Base-by-base conservation (phyloP, 345 rosid species). In the Hypericum androsaemum region DNA sequence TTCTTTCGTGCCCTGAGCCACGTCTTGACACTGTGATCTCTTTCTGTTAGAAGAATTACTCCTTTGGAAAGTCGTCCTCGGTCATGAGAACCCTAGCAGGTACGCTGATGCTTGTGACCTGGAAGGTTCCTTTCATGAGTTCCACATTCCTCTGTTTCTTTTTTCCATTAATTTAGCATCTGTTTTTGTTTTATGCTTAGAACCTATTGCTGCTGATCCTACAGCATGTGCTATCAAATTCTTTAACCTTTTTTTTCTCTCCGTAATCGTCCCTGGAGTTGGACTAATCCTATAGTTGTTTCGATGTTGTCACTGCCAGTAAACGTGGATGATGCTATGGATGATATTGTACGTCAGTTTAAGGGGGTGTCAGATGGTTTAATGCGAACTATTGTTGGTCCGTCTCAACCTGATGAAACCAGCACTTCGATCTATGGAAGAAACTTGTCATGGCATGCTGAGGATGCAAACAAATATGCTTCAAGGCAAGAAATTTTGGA, bases 241-340 rank as follows among this genome's bases (percentile, higher is more conserved):
- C 32, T 22, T 22, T 22, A 22, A 4, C 32, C 32, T 22, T 22
- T 1, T 22, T 22, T 22, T 22, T 22, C n/a, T 22, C 32, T 22
- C 32, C 32, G 32, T 22, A 4, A 1, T 22, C 4, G 32, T 1
- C 32, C 32, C 32, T 22, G 32, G 32, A 22, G 32, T 46, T 32
- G 10, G 2, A 13, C 7, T 32, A 10, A 13, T 46, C 50, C 22
- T 17, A 13, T 12, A 12, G 12, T 46, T 39, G 35, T n/a, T 52
- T 32, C n/a, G 45, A 41, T 41, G n/a, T 28, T 13, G 35, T 22
- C 32, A 22, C 32, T 22, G 53, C 58, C 84, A 94, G 97, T 94
- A 57, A 86, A 88, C 68, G 97, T 94, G 59, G 99, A 94, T 67
- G 99, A 86, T 86, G 97, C 97, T 8, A 72, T 86, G 70, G 99